A percentile compares a stretch with the other conserved stretches of the same genome.
These are phyloP conservation scores for Thalassiosira ordinaria DNA, from an alignment of 352 stramenopile species.

Conservation along the genomic window DNA sequence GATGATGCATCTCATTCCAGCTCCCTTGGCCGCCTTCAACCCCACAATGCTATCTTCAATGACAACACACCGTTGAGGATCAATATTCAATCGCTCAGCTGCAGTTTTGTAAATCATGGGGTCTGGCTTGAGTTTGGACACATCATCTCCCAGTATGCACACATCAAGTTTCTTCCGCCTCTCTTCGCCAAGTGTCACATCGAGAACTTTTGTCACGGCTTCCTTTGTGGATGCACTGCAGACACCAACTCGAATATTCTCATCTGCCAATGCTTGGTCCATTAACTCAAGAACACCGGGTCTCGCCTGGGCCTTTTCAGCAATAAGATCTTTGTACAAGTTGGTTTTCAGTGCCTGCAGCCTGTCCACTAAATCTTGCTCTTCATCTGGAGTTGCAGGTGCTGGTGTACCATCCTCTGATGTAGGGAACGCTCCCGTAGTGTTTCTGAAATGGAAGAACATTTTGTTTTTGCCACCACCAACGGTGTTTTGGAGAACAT, in stretches of 20 bases:
- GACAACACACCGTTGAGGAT: slow-evolving; percentile 82
- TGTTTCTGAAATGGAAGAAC: slow-evolving; percentile 84
- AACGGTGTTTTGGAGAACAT: slow-evolving; percentile 86
- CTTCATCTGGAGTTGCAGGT: slow-evolving; percentile 69
- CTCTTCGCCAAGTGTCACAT: slow-evolving; percentile 84
- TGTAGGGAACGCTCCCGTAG: slow-evolving; percentile 71
- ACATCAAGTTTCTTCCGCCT: slow-evolving; percentile 84
- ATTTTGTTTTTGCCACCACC: slow-evolving; percentile 88
- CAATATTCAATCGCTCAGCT: slow-evolving; percentile 81
- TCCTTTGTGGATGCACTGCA: slow-evolving; percentile 88
- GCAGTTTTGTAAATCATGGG: slow-evolving; percentile 88
- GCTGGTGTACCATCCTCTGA: slow-evolving; percentile 59
- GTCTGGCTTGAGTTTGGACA: slow-evolving; percentile 86
- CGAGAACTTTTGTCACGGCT: slow-evolving; percentile 85
- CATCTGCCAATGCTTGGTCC: slow-evolving; percentile 84
- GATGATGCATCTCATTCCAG: slow-evolving; percentile 88
- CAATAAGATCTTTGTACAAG: slow-evolving; percentile 87
- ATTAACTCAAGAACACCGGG: slow-evolving; percentile 86
- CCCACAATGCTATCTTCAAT: slow-evolving; percentile 88
- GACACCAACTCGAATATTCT: slow-evolving; percentile 83
- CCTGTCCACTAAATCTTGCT: slow-evolving; percentile 84
- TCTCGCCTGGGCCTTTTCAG: slow-evolving; percentile 67
- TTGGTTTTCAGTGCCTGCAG: slow-evolving; percentile 88
- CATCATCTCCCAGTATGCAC: slow-evolving; percentile 87
- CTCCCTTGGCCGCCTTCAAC: slow-evolving; percentile 84